Evolutionary conservation across 2,329 filamentous ascomycete genomes (phyloP).

Genomic region (Cladosporium sp.): DNA sequence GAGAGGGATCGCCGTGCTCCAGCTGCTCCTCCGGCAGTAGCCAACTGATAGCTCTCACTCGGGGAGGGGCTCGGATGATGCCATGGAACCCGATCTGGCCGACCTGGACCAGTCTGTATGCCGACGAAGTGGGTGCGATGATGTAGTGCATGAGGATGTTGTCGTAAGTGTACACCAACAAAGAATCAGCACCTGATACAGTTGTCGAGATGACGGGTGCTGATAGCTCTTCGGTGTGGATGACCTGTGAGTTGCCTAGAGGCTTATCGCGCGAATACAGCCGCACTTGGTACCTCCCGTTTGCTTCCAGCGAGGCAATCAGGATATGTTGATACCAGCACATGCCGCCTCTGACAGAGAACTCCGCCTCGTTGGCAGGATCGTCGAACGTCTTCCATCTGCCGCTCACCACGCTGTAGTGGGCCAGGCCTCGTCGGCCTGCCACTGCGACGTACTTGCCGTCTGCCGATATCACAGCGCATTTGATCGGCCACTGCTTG

Average conservation of each 20-base stretch:
- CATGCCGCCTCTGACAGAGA: conserved; percentile 91
- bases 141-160: conserved; percentile 95
- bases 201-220: conserved; percentile 88
- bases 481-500: conserved; percentile 89
- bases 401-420: conserved; percentile 92
- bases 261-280: conserved; percentile 84
- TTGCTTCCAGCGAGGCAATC: conserved; percentile 86
- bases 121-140: conserved; percentile 67
- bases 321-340: conserved; percentile 98
- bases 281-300: conserved; percentile 73
- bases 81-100: conserved; percentile 97
- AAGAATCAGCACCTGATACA: conserved; percentile 85
- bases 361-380: conserved; percentile 77
- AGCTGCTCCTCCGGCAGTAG: conserved; percentile 88
- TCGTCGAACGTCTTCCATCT: conserved; percentile 94
- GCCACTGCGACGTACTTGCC: conserved; percentile 95
- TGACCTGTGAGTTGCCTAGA: conserved; percentile 66
- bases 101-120: conserved; percentile 80
- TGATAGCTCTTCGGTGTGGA: conserved; percentile 74
- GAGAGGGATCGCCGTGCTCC: conserved; percentile 86
- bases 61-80: conserved; percentile 87
- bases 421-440: conserved; percentile 84
- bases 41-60: conserved; percentile 93
- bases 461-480: conserved; percentile 82
- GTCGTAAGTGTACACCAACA: conserved; percentile 95